Percentiles rank a stretch among this genome's conserved stretches.
Conservation (phyloP, 1,284 basidiomycete genomes). For the Melampsora larici-populina region DNA sequence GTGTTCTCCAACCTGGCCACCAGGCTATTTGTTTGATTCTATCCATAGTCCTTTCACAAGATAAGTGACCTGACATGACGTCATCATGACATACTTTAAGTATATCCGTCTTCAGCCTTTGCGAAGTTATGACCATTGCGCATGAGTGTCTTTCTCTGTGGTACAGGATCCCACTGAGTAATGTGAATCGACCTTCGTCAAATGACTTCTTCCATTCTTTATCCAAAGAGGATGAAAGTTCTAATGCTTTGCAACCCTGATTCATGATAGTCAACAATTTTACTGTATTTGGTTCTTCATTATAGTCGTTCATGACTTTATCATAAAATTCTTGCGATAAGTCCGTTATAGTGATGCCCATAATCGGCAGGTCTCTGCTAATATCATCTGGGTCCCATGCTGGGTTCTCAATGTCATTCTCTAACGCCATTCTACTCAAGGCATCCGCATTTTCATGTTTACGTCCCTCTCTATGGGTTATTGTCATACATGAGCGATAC, state of each 20-base stretch:
- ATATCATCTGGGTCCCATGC: too few species aligned
- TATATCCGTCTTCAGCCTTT: not conserved
- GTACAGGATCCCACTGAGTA: not conserved
- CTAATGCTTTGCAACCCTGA: not conserved
- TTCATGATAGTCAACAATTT: not conserved
- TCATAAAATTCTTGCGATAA: not conserved
- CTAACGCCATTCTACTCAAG: too few species aligned
- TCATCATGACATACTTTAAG: slow-evolving; percentile 11
- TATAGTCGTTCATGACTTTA: not conserved
- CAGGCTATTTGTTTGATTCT: not conserved
- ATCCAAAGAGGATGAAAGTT: not conserved
- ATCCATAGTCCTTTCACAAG: not conserved
- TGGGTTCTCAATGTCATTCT: too few species aligned
- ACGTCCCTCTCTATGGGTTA: slow-evolving; percentile 6
- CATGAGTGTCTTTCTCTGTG: slow-evolving; percentile 1
- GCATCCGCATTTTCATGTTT: too few species aligned
- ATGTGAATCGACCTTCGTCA: not conserved
- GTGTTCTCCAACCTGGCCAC: slow-evolving; percentile 9
- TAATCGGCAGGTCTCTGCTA: not conserved
- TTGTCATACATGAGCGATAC: not conserved
- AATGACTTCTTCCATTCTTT: not conserved
- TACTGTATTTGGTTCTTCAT: not conserved
- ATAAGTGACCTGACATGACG: not conserved
- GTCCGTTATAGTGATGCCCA: not conserved
- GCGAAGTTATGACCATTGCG: not conserved